Percentiles rank a stretch among this genome's conserved stretches.
Conservation (phyloP, 116 monocot species). For the Dioscorea cayenensis region DNA sequence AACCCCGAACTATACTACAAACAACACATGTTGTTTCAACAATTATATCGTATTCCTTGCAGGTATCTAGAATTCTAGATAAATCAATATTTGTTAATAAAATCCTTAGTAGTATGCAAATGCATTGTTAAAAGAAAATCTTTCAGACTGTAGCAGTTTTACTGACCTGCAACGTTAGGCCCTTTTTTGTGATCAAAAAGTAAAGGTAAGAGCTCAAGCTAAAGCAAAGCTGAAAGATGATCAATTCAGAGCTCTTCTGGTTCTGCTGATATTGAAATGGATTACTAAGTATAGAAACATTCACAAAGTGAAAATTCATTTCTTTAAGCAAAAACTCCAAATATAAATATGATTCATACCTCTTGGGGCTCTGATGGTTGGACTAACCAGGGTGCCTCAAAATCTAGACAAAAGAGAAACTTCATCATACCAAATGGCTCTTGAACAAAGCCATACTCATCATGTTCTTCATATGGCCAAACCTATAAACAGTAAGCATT, state of each 20-base stretch:
- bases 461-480: slow-evolving; percentile 93
- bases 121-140: neutral
- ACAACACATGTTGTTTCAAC: too few species aligned
- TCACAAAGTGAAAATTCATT: neutral
- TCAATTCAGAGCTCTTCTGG: slow-evolving; percentile 47
- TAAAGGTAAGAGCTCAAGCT: slow-evolving; percentile 72
- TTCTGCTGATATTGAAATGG: slow-evolving; percentile 25
- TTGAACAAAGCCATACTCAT: slow-evolving; percentile 75
- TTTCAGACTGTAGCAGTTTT: neutral
- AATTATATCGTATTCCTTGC: too few species aligned
- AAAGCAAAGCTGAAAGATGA: slow-evolving; percentile 47
- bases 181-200: slow-evolving; percentile 65
- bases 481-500: slow-evolving; percentile 34
- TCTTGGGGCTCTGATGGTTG: slow-evolving; percentile 33
- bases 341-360: slow-evolving; percentile 19
- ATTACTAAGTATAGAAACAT: neutral
- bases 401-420: slow-evolving; percentile 49
- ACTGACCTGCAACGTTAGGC: slow-evolving; percentile 55
- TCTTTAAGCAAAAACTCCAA: neutral
- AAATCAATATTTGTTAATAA: neutral
- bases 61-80: too few species aligned
- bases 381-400: slow-evolving; percentile 22
- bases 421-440: slow-evolving; percentile 70
- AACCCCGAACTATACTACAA: too few species aligned
- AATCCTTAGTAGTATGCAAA: neutral